A percentile compares a stretch with the other conserved stretches of the same genome.
Evolutionary conservation across 176 grass and related monocot genomes (phyloP).

Genomic region (Carex scoparia): DNA sequence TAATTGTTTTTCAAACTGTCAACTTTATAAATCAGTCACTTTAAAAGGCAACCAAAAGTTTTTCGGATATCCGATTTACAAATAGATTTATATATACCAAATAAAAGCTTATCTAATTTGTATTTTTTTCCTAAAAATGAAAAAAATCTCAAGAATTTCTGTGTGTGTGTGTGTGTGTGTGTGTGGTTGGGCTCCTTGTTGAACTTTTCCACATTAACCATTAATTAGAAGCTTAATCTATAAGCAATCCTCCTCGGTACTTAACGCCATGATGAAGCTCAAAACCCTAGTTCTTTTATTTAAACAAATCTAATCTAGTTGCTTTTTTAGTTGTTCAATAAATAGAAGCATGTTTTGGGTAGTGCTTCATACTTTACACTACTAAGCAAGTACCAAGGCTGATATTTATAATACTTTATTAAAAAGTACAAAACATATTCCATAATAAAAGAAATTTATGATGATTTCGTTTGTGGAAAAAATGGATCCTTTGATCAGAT

Average conservation of each 20-base stretch:
- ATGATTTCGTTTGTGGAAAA: background rate
- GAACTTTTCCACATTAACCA: background rate
- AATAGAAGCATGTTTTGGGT: background rate
- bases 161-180: too few relatives aligned
- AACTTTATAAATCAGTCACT: background rate
- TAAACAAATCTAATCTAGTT: background rate
- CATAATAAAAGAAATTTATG: background rate
- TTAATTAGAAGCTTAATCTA: background rate
- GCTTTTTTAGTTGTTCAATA: conserved; percentile 12
- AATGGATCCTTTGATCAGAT: conserved; percentile 12
- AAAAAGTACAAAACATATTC: background rate
- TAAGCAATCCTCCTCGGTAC: background rate
- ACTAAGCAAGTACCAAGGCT: background rate
- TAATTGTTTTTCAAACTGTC: background rate
- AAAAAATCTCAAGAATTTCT: too few relatives aligned
- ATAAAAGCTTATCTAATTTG: too few relatives aligned
- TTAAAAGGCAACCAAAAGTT: too few relatives aligned
- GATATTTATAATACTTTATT: background rate
- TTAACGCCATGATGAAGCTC: background rate
- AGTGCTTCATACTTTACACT: background rate
- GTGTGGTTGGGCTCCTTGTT: background rate
- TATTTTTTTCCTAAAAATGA: too few relatives aligned
- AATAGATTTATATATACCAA: too few relatives aligned
- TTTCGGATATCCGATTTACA: too few relatives aligned
- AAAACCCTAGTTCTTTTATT: conserved; percentile 13